A percentile compares a stretch with the other conserved stretches of the same genome.
These are phyloP conservation scores for Pyrenochaeta sp. DNA, from an alignment of 2,329 filamentous ascomycete genomes.

Conservation along the genomic window DNA sequence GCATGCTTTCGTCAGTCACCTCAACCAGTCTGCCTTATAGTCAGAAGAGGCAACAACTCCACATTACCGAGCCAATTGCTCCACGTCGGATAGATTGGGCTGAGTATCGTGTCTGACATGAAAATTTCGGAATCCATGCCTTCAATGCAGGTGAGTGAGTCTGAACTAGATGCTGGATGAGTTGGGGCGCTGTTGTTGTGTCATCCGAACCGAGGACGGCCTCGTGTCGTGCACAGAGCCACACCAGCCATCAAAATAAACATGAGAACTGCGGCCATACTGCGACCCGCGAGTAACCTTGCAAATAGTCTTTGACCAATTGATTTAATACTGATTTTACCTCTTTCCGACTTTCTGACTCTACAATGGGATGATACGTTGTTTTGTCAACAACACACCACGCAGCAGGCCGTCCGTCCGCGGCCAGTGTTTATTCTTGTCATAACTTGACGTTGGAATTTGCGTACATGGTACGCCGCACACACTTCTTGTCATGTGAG, in stretches of 20 bases:
- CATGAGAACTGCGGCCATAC: constrained; percentile 40
- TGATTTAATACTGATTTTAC: constrained; percentile 31
- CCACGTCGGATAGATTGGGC: constrained; percentile 35
- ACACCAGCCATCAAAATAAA: constrained; percentile 46
- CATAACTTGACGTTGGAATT: constrained; percentile 50
- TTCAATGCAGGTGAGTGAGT: constrained; percentile 24
- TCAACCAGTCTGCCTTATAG: constrained; percentile 39
- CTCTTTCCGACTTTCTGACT: constrained; percentile 24
- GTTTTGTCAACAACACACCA: constrained; percentile 28
- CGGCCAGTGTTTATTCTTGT: constrained; percentile 15
- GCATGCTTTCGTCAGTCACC: constrained; percentile 35
- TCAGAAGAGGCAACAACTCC: constrained; percentile 35
- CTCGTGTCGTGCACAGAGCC: constrained; percentile 41
- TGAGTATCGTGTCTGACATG: constrained; percentile 22
- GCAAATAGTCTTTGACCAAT: constrained; percentile 44
- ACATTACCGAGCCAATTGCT: constrained; percentile 43
- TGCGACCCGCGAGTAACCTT: constrained; percentile 41
- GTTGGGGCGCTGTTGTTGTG: constrained; percentile 39
- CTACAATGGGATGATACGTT: constrained; percentile 24
- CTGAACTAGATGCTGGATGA: constrained; percentile 25
- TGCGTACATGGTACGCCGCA: constrained; percentile 49
- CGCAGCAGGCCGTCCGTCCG: constrained; percentile 23
- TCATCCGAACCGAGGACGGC: constrained; percentile 31
- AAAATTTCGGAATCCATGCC: constrained; percentile 18
- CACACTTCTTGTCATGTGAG: constrained; percentile 51